Base-by-base conservation (phyloP, 371 early-diverging fungal species). In the Gilbertella persicaria region DNA sequence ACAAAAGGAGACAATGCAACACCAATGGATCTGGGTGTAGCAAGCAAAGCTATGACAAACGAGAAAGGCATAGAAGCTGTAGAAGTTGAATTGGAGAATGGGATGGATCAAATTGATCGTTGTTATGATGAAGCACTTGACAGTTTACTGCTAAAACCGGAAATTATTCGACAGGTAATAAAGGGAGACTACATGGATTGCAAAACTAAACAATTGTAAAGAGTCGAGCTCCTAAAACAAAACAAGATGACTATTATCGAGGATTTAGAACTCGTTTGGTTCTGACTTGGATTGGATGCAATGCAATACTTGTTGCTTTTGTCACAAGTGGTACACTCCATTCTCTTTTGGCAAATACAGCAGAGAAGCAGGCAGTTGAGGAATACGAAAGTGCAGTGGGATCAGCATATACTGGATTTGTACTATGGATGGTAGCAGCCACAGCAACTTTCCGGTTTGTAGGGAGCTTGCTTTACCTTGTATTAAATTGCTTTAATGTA, bases 171-270 rank as follows among this genome's bases (percentile, higher is more conserved):
- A 45, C 56, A 67, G 49, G 75, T 71, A 44, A 39, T 19, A 21
- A 26, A 12, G 23, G 13, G 12, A 33, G 25, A 19, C 8, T 4
- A 5, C 29, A 29, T 38, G 23, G 9, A 5, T 36, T 45, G 49
- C 7, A 19, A 14, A 26, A 12, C 30, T 23, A 26, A 29, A 41
- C 43, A n/a, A 14, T 21, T 79, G 71, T 29, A 6, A 74, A 81
- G 65, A 79, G 87, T 49, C 80, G 87, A 26, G 90, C 90, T 45
- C 84, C 85, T 3, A 78, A 83, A 44, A 90, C 88, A 9, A 92
- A 90, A 51, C 86, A 83, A 58, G 93, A 95, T 45, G 97, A 96
- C 53, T 85, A 88, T 65, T 92, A 92, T 69, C 84, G 87, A 46
- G 78, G 80, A 17, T 94, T 94, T 81, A 80, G 97, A 7, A 95